Evolutionary conservation across 768 basidiomycete genomes (phyloP), one percentile per base, ranked within the genome.

Genomic region (Russula sp.): DNA sequence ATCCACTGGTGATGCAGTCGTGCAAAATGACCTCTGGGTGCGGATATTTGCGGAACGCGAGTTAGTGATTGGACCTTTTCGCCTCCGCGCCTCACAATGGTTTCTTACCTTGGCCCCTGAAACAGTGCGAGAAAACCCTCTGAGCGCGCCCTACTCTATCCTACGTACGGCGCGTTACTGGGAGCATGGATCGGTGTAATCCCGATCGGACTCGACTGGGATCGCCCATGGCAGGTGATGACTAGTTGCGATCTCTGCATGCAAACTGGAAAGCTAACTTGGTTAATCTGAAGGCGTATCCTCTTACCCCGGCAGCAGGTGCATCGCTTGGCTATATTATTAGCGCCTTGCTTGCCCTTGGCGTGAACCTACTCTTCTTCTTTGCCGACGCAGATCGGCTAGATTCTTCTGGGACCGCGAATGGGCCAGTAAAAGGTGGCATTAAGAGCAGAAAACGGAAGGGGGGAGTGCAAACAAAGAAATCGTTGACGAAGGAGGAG

Each of bases 161-260:
- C 96, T 18, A 82, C 83, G 13, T 71, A 88, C 28, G 92, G 92
- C 46, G 78, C 90, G 0, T 67, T 89, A 49, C 32, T 87, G 22
- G 96, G 95, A 6, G 80, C 83, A 50, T 97, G 94, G 95, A 40
- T 82, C 16, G 94, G 94, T 18, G 84, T 83, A 11, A 79, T 95
- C 52, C 91, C 93, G 2, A 87, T 94, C 52, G 90, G 92, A 0
- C 84, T 98, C 20, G 96, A 98, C 75, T 98, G 96, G 96, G 94
- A 94, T 72, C 83, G 93, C 42, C 92, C 95, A 8, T 98, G 95
- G 95, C 96, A 98, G 88, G 94, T 91, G 59, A 40, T 40, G 1
- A 52, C 30, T 46, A 36, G 54, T 13, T 42, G 44, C 53, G 32
- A n/a, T 48, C 62, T 38, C 52, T 57, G 13, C 38, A 34, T 46